Evolutionary conservation across 163 green algal species (phyloP), one percentile per base, ranked within the genome.

Genomic region (Picocystis sp.): DNA sequence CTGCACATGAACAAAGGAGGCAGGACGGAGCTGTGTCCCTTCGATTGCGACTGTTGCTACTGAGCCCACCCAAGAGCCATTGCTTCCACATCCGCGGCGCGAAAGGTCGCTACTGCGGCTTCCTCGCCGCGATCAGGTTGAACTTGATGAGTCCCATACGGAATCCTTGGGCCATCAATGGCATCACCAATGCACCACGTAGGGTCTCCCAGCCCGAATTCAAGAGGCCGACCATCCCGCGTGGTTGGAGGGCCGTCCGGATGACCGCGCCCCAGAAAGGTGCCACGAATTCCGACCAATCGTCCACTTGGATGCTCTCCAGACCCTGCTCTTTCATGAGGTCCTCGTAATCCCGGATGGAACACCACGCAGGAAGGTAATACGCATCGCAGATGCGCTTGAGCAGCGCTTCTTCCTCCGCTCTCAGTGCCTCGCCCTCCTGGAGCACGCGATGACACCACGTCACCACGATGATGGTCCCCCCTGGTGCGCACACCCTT

Each of bases 331-430:
- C 68, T 50, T 66, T 63, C 76, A 63, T 38, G 29, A 38, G 29
- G 11, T 65, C 56, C 24, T 58, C 54, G 65, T 98, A 98, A 59
- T 96, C 87, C 11, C 65, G 72, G 9, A 85, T 45, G 19, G 76
- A 91, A 75, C 86, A 95, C 89, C 89, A 98, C 8, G 70, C 62
- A 3, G 89, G 89, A 34, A 98, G 78, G 72, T 95, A 96, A 72
- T 98, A 98, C 0, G 85, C 89, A 47, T 92, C 76, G 62, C 79
- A 93, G 64, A 98, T 96, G 49, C 73, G 50, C 33, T 92, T 73
- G 61, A 97, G 66, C 48, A 97, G 67, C 3, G 63, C 61, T 51
- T 80, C 59, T 69, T 94, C 81, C 11, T 89, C 62, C 0, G 52
- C 42, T 19, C 6, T 17, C 33, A 69, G 8, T 14, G 57, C 53